Conservation (phyloP, 345 rosid species). For the Moricandia arvensis region DNA sequence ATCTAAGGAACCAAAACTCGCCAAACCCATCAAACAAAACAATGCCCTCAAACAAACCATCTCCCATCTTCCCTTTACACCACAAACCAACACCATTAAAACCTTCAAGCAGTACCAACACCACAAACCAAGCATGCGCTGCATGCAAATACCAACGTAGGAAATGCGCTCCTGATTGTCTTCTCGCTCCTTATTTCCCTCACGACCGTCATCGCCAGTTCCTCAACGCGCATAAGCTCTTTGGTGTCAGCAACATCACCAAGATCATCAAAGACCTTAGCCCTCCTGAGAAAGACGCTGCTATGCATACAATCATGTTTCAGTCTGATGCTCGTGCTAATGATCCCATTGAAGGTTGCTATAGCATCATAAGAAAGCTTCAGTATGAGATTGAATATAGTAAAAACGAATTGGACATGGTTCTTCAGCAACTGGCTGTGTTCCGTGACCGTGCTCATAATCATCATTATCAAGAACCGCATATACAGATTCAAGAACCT, state of each 20-base stretch:
- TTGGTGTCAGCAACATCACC: slow-evolving; percentile 86
- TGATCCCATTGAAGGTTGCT: slow-evolving; percentile 89
- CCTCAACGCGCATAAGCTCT: slow-evolving; percentile 90
- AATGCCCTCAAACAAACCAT: slow-evolving; percentile 63
- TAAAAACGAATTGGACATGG: slow-evolving; percentile 72
- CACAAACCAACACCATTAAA: slow-evolving; percentile 35
- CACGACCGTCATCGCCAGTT: slow-evolving; percentile 78
- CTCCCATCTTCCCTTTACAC: slow-evolving; percentile 51
- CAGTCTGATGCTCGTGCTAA: slow-evolving; percentile 85
- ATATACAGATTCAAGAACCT: slow-evolving; percentile 40
- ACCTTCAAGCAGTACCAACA: slow-evolving; percentile 36
- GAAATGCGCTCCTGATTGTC: slow-evolving; percentile 89
- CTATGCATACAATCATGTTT: slow-evolving; percentile 81
- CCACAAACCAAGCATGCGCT: slow-evolving; percentile 81
- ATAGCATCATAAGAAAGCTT: slow-evolving; percentile 58
- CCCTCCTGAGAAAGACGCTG: slow-evolving; percentile 63
- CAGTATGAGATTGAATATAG: slow-evolving; percentile 64
- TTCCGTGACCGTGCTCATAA: slow-evolving; percentile 46
- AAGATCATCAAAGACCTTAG: slow-evolving; percentile 69
- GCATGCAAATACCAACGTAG: slow-evolving; percentile 97
- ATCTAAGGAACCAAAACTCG: slow-evolving; percentile 39
- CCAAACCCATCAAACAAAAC: slow-evolving; percentile 32
- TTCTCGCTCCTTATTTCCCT: slow-evolving; percentile 96
- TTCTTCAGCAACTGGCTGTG: slow-evolving; percentile 68
- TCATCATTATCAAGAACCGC: slow-evolving; percentile 34